Conservation (phyloP, 768 basidiomycete species). For the Leucocoprinus sp. region DNA sequence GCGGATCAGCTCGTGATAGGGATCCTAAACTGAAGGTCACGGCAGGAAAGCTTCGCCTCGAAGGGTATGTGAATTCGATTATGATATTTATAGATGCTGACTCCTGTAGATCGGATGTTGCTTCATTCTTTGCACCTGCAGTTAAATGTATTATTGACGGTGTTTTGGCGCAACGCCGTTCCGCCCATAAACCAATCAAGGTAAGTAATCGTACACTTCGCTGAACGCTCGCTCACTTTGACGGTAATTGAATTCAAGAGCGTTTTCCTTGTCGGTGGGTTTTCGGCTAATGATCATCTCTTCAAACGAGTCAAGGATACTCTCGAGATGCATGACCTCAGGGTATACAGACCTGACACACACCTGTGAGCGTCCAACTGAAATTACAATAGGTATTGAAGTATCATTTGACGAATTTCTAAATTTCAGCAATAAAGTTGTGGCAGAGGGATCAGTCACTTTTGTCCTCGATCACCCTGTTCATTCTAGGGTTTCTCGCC, state of each 20-base stretch:
- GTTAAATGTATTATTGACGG: slow-evolving; percentile 22
- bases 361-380: slow-evolving; percentile 34
- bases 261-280: slow-evolving; percentile 49
- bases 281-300: slow-evolving; percentile 49
- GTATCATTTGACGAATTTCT: background rate
- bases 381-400: background rate
- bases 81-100: background rate
- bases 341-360: slow-evolving; percentile 41
- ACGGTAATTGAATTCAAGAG: background rate
- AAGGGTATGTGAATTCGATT: slow-evolving; percentile 17
- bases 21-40: slow-evolving; percentile 28
- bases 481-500: slow-evolving; percentile 35
- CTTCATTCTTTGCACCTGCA: slow-evolving; percentile 22
- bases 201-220: slow-evolving; percentile 12
- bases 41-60: slow-evolving; percentile 34
- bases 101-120: slow-evolving; percentile 19
- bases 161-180: slow-evolving; percentile 14
- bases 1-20: slow-evolving; percentile 28
- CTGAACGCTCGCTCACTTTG: background rate
- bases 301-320: slow-evolving; percentile 31
- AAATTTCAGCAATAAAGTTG: slow-evolving; percentile 31
- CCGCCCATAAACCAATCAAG: slow-evolving; percentile 17
- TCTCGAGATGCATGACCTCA: slow-evolving; percentile 29
- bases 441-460: slow-evolving; percentile 41
- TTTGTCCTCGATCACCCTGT: slow-evolving; percentile 42